Evolutionary conservation across 2,329 filamentous ascomycete genomes (phyloP), one percentile per base, ranked within the genome.

Genomic region (Ceratocystis lukuohia): DNA sequence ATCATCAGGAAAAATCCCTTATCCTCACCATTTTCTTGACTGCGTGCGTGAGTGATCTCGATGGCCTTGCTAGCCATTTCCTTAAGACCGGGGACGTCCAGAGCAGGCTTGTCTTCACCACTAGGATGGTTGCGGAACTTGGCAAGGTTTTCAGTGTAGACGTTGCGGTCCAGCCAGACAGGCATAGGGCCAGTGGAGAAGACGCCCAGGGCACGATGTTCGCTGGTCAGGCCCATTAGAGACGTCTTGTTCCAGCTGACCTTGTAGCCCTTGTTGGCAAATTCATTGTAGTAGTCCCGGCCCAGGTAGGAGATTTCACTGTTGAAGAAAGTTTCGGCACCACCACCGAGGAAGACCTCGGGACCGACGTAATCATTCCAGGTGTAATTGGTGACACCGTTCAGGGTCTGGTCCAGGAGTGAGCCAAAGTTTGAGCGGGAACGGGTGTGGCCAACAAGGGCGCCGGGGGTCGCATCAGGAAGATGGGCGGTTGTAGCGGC

Each of bases 41-140:
- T 84, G 67, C 84, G 81, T 48, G 80, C 80, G 74, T 87, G 77
- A n/a, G 94, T 82, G 65, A 93, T 84, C 68, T 93, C 88, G 62
- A 94, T 82, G 28, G 89, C 89, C 79, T 95, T 95, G 71, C 92
- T 79, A 0, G 90, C 92, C 90, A 95, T 95, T 57, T 94, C 88
- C 77, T 91, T 93, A 63, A 94, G 84, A 3, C 90, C 90, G 0
- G 90, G 90, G 33, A 93, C 84, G 72, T 94, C 89, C 6, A 82
- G 79, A 4, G 89, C 89, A 50, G 87, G 78, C 17, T 77, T 78
- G 53, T 81, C 79, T 69, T 80, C 80, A 63, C 89, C 89, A 10
- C 82, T 79, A 0, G 90, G 89, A 71, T 87, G 81, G 74, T 92
- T 89, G 67, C 82, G 81, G 69, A 87, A 80, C 59, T 75, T 79